These are phyloP conservation scores for Saksenaea vasiformis DNA, from an alignment of 371 early-diverging fungal species.

Conservation along the genomic window DNA sequence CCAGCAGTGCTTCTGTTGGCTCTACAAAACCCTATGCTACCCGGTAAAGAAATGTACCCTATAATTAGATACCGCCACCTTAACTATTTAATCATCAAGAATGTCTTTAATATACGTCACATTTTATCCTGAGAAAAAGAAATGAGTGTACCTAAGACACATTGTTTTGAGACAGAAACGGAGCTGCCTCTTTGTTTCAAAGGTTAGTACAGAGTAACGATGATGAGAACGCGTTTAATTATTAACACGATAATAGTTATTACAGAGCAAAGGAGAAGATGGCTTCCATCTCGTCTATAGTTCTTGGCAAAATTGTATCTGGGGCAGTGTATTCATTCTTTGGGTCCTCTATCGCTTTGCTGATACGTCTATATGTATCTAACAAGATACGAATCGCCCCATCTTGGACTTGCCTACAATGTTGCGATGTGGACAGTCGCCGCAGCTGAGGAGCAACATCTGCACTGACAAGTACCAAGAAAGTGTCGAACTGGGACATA, in stretches of 20 bases:
- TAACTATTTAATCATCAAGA: too few relatives aligned
- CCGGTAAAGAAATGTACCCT: not conserved
- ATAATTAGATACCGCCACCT: too few relatives aligned
- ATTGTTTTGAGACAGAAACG: too few relatives aligned
- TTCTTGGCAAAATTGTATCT: conserved; percentile 60
- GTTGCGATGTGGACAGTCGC: conserved; percentile 42
- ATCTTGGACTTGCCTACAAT: conserved; percentile 41
- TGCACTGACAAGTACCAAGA: conserved; percentile 52
- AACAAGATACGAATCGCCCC: conserved; percentile 58
- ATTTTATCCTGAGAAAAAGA: not conserved
- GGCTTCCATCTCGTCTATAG: conserved; percentile 79
- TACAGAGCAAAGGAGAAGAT: conserved; percentile 54
- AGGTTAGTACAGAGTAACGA: too few relatives aligned
- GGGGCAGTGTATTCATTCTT: conserved; percentile 68
- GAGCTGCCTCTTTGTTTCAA: too few relatives aligned
- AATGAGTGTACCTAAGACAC: not conserved
- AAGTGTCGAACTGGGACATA: conserved; percentile 68
- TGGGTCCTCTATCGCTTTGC: conserved; percentile 65
- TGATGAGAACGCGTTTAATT: not conserved
- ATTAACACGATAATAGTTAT: not conserved
- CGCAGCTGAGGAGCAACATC: conserved; percentile 57
- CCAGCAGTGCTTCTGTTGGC: not conserved
- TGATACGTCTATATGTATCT: conserved; percentile 62
- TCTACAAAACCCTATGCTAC: conserved; percentile 1
- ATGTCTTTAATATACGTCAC: too few relatives aligned